Evolutionary conservation across 768 basidiomycete species (phyloP).

Genomic region (Tylopilus rubrobrunneus): DNA sequence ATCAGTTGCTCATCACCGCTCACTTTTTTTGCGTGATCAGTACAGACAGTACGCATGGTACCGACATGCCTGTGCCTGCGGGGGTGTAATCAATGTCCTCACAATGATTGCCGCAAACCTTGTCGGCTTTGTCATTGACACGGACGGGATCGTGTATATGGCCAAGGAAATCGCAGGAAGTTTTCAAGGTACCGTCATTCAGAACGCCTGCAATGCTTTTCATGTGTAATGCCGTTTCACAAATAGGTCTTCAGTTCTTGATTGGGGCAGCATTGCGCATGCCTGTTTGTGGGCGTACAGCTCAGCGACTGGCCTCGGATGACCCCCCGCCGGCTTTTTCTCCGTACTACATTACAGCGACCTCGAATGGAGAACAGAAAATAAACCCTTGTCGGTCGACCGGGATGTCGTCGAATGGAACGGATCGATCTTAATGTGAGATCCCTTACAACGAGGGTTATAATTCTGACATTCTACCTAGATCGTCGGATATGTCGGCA

Average conservation of each 20-base stretch:
- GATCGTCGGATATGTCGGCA: too few species aligned
- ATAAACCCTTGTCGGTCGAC: too few species aligned
- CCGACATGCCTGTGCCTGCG: slow-evolving; percentile 77
- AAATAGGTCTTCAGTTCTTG: slow-evolving; percentile 64
- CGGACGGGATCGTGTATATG: slow-evolving; percentile 74
- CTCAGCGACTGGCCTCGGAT: too few species aligned
- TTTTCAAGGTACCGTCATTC: slow-evolving; percentile 49
- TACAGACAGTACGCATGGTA: slow-evolving; percentile 73
- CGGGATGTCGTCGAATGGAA: too few species aligned
- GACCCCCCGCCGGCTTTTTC: too few species aligned
- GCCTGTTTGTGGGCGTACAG: slow-evolving; percentile 80
- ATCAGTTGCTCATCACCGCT: not conserved
- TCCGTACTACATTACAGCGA: too few species aligned
- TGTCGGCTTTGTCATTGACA: slow-evolving; percentile 90
- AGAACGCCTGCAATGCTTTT: too few species aligned
- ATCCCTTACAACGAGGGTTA: too few species aligned
- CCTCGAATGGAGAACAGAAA: too few species aligned
- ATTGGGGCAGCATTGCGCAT: slow-evolving; percentile 49
- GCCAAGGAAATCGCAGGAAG: slow-evolving; percentile 57
- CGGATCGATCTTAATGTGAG: too few species aligned
- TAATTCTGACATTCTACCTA: too few species aligned
- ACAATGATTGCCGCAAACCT: slow-evolving; percentile 93
- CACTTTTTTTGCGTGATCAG: slow-evolving; percentile 37
- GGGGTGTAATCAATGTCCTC: slow-evolving; percentile 78
- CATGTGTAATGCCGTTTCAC: not conserved